Evolutionary conservation across 108 stramenopile species (phyloP).

Genomic region (Aurantiochytrium sp.): DNA sequence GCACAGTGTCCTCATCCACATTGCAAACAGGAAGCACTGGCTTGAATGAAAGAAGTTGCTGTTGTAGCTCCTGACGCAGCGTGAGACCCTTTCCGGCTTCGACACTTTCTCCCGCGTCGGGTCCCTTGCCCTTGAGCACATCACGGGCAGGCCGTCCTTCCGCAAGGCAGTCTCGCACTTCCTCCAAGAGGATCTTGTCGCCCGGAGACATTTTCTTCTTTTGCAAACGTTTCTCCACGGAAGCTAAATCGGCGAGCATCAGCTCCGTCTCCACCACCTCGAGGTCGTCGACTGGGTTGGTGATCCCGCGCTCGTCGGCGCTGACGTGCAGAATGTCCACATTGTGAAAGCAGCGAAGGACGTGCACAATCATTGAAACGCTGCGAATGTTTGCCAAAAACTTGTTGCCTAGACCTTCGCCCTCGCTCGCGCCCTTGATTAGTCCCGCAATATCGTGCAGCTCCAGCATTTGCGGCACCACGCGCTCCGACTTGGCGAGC

Average conservation of each 20-base stretch:
- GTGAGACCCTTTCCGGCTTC: conserved; percentile 29
- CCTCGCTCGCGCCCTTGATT: conserved; percentile 90
- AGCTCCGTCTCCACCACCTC: conserved; percentile 93
- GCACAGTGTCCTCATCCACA: conserved; percentile 87
- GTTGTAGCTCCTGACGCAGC: conserved; percentile 30
- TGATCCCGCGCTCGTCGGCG: conserved; percentile 50
- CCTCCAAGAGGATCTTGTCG: conserved; percentile 75
- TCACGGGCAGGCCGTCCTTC: conserved; percentile 72
- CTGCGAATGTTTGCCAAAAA: conserved; percentile 94
- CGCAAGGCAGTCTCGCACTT: conserved; percentile 61
- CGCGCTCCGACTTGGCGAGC: conserved; percentile 63
- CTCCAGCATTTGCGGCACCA: conserved; percentile 81
- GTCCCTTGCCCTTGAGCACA: conserved; percentile 29
- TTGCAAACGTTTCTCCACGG: conserved; percentile 80
- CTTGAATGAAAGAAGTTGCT: conserved; percentile 80
- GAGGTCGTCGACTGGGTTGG: conserved; percentile 91
- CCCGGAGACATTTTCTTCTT: conserved; percentile 42
- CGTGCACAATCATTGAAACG: conserved; percentile 69
- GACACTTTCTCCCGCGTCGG: conserved; percentile 58
- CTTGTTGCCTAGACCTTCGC: conserved; percentile 97
- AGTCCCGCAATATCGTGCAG: conserved; percentile 98
- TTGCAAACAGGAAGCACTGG: conserved; percentile 94
- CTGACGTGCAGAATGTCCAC: conserved; percentile 91
- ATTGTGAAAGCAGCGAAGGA: conserved; percentile 92
- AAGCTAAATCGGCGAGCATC: conserved; percentile 84